A percentile compares a stretch with the other conserved stretches of the same genome.
phyloP scores from a whole-genome alignment of 768 basidiomycete genomes.

The Pulveroboletus frians region DNA sequence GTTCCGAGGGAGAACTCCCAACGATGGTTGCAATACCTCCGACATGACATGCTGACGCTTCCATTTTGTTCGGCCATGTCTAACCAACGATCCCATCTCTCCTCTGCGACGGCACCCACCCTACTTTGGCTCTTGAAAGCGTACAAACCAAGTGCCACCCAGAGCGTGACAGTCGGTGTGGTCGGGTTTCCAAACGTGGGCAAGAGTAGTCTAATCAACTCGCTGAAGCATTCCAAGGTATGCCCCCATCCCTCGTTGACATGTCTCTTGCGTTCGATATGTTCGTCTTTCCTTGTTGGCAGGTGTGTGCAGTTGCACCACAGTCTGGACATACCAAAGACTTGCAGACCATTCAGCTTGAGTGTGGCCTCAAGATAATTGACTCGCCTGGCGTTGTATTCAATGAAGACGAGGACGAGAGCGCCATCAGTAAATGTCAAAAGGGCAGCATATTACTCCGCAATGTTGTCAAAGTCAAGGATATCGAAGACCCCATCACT shows the following conservation, averaged over 20 bases:
- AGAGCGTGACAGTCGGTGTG: constrained; percentile 80
- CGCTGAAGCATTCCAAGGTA: constrained; percentile 79
- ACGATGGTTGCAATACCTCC: constrained; percentile 85
- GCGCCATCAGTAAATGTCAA: constrained; percentile 41
- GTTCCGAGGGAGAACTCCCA: constrained; percentile 86
- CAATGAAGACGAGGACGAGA: constrained; percentile 63
- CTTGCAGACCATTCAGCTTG: constrained; percentile 85
- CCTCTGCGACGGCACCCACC: constrained; percentile 68
- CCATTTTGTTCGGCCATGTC: constrained; percentile 82
- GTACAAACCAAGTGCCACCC: constrained; percentile 60
- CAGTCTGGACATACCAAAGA: constrained; percentile 93
- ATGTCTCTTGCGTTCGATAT: neutral
- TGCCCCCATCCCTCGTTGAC: constrained; percentile 5
- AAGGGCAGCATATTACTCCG: constrained; percentile 65
- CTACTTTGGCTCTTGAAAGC: constrained; percentile 81
- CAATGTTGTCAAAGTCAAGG: constrained; percentile 88
- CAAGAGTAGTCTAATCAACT: constrained; percentile 92
- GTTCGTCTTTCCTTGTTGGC: neutral
- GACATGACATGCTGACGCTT: constrained; percentile 87
- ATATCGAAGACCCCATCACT: constrained; percentile 84
- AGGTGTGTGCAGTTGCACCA: constrained; percentile 93
- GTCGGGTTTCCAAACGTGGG: constrained; percentile 98
- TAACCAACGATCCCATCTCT: constrained; percentile 75
- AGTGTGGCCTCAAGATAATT: constrained; percentile 86
- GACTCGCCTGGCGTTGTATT: constrained; percentile 99